phyloP scores from a whole-genome alignment of 345 rosid genomes.

The Syzygium aromaticum region DNA sequence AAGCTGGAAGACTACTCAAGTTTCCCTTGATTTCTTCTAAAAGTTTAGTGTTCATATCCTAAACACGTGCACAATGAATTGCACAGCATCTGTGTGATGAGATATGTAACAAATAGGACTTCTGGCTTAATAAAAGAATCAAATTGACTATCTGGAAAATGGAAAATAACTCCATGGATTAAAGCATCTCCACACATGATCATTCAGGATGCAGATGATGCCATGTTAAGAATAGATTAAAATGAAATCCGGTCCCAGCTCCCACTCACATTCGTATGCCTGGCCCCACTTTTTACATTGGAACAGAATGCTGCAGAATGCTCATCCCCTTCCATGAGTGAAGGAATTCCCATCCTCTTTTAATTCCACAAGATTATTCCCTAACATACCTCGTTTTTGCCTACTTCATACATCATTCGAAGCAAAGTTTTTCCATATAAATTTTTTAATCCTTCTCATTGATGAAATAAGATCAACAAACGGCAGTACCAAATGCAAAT shows the following conservation, averaged over 20 bases:
- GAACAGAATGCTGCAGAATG: neutral
- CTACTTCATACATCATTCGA: neutral
- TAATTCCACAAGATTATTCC: neutral
- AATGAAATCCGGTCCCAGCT: neutral
- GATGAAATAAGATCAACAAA: neutral
- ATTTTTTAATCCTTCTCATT: neutral
- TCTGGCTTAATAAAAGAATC: neutral
- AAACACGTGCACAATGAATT: neutral
- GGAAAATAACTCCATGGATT: neutral
- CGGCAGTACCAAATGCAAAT: neutral
- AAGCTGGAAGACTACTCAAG: neutral
- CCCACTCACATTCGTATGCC: neutral
- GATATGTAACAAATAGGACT: neutral
- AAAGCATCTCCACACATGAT: neutral
- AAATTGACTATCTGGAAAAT: neutral
- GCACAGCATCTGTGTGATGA: neutral
- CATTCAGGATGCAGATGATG: neutral
- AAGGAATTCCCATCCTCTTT: neutral
- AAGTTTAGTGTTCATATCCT: neutral
- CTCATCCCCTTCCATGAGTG: neutral
- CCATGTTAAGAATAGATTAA: neutral
- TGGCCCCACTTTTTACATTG: neutral
- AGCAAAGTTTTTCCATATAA: neutral
- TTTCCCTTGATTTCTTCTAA: neutral
- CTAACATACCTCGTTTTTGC: neutral